Evolutionary conservation across 495 filamentous ascomycete species (phyloP).

Genomic region (Bacidia gigantensis): DNA sequence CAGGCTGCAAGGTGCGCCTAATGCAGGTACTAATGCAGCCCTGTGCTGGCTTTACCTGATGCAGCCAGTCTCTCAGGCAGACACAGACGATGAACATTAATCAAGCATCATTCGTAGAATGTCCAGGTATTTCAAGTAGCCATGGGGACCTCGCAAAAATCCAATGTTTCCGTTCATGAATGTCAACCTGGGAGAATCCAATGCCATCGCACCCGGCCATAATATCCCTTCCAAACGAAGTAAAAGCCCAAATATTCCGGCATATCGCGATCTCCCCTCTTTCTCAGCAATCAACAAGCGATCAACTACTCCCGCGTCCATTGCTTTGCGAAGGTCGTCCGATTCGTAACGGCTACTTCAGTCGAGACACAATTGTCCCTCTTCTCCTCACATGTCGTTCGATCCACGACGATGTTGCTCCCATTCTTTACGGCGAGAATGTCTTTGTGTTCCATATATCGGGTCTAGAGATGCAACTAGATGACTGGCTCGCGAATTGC

Average conservation of each 20-base stretch:
- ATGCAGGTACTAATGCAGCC: neutral
- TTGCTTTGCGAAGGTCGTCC: neutral
- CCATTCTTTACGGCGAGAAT: conserved; percentile 3
- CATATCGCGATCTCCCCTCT: neutral
- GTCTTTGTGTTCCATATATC: neutral
- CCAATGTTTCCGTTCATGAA: neutral
- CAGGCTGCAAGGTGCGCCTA: neutral
- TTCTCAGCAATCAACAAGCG: neutral
- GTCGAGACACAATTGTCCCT: neutral
- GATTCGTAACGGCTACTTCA: neutral
- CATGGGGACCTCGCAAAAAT: neutral
- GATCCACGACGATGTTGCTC: neutral
- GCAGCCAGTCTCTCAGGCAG: neutral
- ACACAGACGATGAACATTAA: neutral
- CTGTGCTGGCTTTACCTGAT: neutral
- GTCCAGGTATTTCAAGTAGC: neutral
- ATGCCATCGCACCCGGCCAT: neutral
- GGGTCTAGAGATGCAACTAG: neutral
- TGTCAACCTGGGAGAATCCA: neutral
- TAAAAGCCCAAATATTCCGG: neutral
- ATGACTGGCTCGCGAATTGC: neutral
- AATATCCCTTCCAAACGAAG: neutral
- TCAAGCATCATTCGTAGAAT: neutral
- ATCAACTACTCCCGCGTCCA: neutral
- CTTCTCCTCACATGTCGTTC: neutral